phyloP scores from a whole-genome alignment of 495 filamentous ascomycete genomes.

The Lepidopterella palustris region DNA sequence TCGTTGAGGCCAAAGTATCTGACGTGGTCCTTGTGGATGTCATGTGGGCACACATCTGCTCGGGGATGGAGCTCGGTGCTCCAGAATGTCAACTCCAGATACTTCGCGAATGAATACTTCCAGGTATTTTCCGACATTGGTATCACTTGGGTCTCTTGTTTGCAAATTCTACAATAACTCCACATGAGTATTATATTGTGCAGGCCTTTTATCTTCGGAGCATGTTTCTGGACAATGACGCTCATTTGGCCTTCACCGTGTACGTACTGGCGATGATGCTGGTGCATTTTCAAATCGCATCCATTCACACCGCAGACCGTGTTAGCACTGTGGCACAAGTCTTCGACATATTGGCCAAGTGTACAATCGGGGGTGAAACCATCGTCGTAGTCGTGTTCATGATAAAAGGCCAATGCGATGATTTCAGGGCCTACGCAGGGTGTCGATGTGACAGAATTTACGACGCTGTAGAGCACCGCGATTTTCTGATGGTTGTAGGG shows the following conservation, averaged over 20 bases:
- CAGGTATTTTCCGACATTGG: slow-evolving; percentile 94
- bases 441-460: slow-evolving; percentile 82
- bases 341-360: slow-evolving; percentile 91
- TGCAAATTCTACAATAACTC: slow-evolving; percentile 89
- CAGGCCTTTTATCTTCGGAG: slow-evolving; percentile 61
- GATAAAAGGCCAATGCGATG: slow-evolving; percentile 83
- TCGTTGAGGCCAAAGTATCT: slow-evolving; percentile 87
- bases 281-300: slow-evolving; percentile 81
- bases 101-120: slow-evolving; percentile 99
- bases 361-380: slow-evolving; percentile 81
- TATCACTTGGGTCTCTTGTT: slow-evolving; percentile 78
- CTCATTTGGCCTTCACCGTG: slow-evolving; percentile 93
- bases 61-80: slow-evolving; percentile 73
- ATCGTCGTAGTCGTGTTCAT: slow-evolving; percentile 67
- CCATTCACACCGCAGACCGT: slow-evolving; percentile 71
- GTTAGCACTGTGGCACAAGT: slow-evolving; percentile 70
- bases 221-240: slow-evolving; percentile 72
- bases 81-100: slow-evolving; percentile 95
- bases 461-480: slow-evolving; percentile 86
- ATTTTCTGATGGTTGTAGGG: slow-evolving; percentile 93
- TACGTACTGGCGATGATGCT: slow-evolving; percentile 95
- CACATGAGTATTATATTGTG: slow-evolving; percentile 90
- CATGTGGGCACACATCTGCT: slow-evolving; percentile 81
- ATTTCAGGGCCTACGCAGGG: slow-evolving; percentile 87
- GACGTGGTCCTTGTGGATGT: slow-evolving; percentile 85